Conservation (phyloP, 176 grass and related monocot species). For the Urochloa ruziziensis region DNA sequence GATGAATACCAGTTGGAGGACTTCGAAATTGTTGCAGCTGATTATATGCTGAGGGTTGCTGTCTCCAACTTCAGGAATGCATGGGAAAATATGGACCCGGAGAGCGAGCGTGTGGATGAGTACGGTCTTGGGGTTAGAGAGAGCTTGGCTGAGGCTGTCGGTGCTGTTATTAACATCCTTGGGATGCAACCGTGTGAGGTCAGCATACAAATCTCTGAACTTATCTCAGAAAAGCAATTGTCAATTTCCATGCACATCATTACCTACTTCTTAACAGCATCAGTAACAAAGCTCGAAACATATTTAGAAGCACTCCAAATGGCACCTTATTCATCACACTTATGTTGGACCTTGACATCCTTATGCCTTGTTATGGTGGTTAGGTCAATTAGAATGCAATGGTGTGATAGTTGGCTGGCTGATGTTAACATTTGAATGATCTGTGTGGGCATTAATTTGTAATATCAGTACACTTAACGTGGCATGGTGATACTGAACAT, state of each 20-base stretch:
- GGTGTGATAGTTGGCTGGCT: not conserved
- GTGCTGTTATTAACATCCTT: conserved; percentile 79
- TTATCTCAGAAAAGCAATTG: not conserved
- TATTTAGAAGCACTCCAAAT: not conserved
- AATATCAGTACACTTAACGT: not conserved
- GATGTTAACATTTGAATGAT: not conserved
- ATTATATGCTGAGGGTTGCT: conserved; percentile 92
- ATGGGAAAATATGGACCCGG: conserved; percentile 86
- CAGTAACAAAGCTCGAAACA: not conserved
- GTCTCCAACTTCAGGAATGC: conserved; percentile 96
- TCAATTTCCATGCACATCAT: not conserved
- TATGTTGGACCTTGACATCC: not conserved
- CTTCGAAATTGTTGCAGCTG: conserved; percentile 70
- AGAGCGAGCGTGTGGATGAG: conserved; percentile 83
- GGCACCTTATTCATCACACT: not conserved
- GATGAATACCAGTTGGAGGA: conserved; percentile 98
- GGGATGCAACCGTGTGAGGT: conserved; percentile 99
- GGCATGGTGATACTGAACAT: not conserved
- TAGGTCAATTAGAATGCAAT: not conserved
- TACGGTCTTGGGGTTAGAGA: conserved; percentile 92
- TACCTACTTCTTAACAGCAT: conserved; percentile 9
- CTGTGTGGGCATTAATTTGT: not conserved
- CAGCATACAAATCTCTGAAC: conserved; percentile 16
- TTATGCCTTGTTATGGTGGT: not conserved
- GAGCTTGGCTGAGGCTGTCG: conserved; percentile 86